A percentile compares a stretch with the other conserved stretches of the same genome.
Evolutionary conservation across 768 basidiomycete species (phyloP).

Genomic region (Leccinum incarnatum): DNA sequence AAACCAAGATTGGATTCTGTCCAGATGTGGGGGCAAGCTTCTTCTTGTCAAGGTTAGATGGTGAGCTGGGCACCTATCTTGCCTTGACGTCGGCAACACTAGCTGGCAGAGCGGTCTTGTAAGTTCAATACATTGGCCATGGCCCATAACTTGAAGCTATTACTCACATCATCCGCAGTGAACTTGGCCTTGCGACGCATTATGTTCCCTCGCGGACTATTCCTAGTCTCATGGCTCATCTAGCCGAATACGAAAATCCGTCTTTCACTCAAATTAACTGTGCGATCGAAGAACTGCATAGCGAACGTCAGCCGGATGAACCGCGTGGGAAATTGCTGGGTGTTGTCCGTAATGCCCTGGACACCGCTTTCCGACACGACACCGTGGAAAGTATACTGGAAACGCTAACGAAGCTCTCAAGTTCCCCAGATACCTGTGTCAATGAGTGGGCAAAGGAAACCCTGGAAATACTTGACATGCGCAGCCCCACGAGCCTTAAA

Average conservation of each 20-base stretch:
- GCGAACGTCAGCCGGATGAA: conserved; percentile 59
- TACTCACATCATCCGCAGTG: conserved; percentile 44
- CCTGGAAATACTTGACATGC: conserved; percentile 53
- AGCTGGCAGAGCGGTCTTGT: conserved; percentile 84
- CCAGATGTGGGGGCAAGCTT: conserved; percentile 94
- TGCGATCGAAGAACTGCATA: conserved; percentile 61
- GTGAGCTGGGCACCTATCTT: conserved; percentile 91
- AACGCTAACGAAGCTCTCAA: conserved; percentile 46
- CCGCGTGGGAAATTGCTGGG: conserved; percentile 54
- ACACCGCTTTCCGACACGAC: conserved; percentile 69
- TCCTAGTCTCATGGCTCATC: conserved; percentile 63
- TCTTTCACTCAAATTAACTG: conserved; percentile 55
- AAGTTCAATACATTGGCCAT: conserved; percentile 33
- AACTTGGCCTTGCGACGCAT: conserved; percentile 93
- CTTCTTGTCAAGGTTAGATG: conserved; percentile 88
- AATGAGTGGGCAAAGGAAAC: conserved; percentile 75
- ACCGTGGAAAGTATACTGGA: conserved; percentile 70
- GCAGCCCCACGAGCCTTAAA: conserved; percentile 91
- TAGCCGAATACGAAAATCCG: conserved; percentile 45
- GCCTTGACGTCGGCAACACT: conserved; percentile 76
- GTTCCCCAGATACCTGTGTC: conserved; percentile 42
- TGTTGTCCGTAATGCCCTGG: conserved; percentile 70
- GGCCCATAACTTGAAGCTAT: conserved; percentile 5
- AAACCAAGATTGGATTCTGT: conserved; percentile 86
- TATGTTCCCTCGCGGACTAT: conserved; percentile 78